Base-by-base conservation (phyloP, 1,139 yeast species). In the Geotrichum bryndzae region DNA sequence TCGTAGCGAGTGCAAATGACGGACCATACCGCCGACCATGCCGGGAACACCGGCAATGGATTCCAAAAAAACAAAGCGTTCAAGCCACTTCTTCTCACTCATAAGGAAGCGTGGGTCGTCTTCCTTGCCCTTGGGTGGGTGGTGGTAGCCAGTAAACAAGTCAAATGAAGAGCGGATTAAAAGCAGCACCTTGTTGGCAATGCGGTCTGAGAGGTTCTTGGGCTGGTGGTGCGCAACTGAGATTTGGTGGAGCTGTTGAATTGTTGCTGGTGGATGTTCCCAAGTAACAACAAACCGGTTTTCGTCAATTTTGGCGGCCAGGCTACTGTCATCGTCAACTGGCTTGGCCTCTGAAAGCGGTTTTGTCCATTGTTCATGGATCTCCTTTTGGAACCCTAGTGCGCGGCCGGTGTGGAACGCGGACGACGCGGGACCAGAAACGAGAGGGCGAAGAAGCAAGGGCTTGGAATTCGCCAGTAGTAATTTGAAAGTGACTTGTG, bases 41-140 rank as follows among this genome's bases (percentile, higher is more conserved):
- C 94, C 92, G 0, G 94, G 94, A 22, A 87, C 89, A 15, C 90
- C 92, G 8, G 94, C 94, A 63, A 87, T 79, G 64, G 87, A 81
- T 73, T 87, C 94, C 66, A 87, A 79, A 69, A 87, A 86, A 51
- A 87, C 83, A 64, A 82, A 76, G 62, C 94, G 74, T n/a, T 86
- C 83, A 61, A 87, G 69, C 92, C 92, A 87, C 69, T 85, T 84
- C 59, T 77, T 77, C 51, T 82, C 83, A 1, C 87, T 84, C 88
- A 87, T 84, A 54, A 75, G 77, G 67, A 78, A 84, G 63, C 83
- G 72, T 2, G 83, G 84, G 61, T 78, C 76, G 64, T 74, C 74
- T 60, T 78, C 77, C 59, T 72, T 69, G 1, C 76, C 74, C 11
- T 74, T 68, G n/a, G 77, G 75, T 35, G 72, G 72, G 6, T 86